Evolutionary conservation across 345 rosid genomes (phyloP).

Genomic region (Eucalyptus sp.): DNA sequence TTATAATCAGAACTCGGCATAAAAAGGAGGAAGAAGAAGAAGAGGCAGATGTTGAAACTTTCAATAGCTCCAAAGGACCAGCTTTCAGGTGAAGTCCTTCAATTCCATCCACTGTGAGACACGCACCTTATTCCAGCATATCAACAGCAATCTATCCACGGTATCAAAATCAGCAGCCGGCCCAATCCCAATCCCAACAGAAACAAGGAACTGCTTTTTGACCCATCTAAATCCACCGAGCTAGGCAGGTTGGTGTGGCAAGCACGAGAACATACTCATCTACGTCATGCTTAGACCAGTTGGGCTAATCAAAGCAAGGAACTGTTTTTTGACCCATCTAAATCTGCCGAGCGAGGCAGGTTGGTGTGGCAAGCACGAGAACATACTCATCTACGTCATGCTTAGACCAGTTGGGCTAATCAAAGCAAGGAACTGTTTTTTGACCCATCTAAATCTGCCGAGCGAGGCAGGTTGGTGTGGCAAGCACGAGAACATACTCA

Average conservation of each 20-base stretch:
- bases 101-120: background rate
- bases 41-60: background rate
- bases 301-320: background rate
- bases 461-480: background rate
- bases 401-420: background rate
- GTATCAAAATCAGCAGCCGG: background rate
- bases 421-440: background rate
- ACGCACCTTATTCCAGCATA: background rate
- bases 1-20: background rate
- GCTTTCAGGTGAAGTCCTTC: background rate
- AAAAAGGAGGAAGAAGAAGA: background rate
- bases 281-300: background rate
- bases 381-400: background rate
- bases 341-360: background rate
- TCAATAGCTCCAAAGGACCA: background rate
- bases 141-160: background rate
- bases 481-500: background rate
- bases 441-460: background rate
- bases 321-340: background rate
- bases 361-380: background rate
- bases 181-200: background rate
- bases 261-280: background rate
- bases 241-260: background rate
- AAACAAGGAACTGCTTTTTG: background rate
- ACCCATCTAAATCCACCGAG: background rate